phyloP scores from a whole-genome alignment of 2,329 filamentous ascomycete species.

The Lachnellula occidentalis region DNA sequence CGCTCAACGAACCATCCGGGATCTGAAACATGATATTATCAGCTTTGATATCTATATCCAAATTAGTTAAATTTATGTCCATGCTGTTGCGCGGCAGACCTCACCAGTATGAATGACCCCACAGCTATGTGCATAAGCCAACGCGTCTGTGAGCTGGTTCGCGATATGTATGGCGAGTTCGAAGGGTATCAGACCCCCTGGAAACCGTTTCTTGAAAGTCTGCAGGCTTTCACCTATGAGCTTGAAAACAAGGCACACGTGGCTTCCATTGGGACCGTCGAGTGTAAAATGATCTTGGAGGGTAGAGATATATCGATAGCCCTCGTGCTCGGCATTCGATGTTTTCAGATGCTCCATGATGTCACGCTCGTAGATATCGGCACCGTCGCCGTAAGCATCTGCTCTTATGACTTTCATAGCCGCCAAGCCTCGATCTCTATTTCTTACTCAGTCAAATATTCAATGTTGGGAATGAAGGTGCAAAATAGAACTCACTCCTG shows the following conservation, averaged over 20 bases:
- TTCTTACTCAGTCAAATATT: too few relatives aligned
- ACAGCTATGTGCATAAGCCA: conserved; percentile 25
- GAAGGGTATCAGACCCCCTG: too few relatives aligned
- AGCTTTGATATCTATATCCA: conserved; percentile 21
- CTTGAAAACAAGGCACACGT: background rate
- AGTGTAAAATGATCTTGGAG: background rate
- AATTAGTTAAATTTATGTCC: too few relatives aligned
- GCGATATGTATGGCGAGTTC: conserved; percentile 4
- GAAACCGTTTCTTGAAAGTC: too few relatives aligned
- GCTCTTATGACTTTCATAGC: background rate
- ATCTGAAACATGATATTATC: conserved; percentile 24
- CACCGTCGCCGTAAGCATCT: background rate
- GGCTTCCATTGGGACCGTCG: background rate
- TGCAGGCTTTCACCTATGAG: conserved; percentile 21
- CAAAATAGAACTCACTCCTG: background rate
- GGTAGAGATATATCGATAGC: background rate
- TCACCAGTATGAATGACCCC: conserved; percentile 24
- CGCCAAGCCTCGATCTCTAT: background rate
- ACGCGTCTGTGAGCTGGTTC: conserved; percentile 20
- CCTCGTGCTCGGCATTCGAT: background rate
- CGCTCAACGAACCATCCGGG: conserved; percentile 12
- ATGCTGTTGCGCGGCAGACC: too few relatives aligned
- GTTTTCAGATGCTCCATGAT: background rate
- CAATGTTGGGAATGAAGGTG: too few relatives aligned
- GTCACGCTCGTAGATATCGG: background rate